A percentile compares a stretch with the other conserved stretches of the same genome.
phyloP scores from a whole-genome alignment of 139 green algal genomes.

The Yamagishiella unicocca region DNA sequence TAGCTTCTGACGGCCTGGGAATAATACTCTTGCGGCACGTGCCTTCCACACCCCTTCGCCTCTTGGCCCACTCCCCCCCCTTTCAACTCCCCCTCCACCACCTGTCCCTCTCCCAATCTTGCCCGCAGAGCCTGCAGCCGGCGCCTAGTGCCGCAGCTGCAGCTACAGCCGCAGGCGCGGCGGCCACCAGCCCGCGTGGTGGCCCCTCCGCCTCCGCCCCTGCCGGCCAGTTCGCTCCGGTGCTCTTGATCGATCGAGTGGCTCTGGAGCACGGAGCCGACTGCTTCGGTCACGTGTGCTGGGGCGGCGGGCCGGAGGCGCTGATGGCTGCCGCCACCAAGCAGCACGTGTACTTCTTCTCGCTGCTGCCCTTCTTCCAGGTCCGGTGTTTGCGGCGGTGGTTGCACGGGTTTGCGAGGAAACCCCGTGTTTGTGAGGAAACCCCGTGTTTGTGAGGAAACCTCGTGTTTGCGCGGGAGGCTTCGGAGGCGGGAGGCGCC shows the following conservation, averaged over 20 bases:
- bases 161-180: neutral
- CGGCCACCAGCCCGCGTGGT: neutral
- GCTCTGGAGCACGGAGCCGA: constrained; percentile 41
- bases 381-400: neutral
- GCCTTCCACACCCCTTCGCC: neutral
- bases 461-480: neutral
- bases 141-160: neutral
- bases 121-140: constrained; percentile 6
- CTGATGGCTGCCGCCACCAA: constrained; percentile 55
- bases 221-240: constrained; percentile 40
- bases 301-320: constrained; percentile 56
- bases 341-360: constrained; percentile 61
- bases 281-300: constrained; percentile 42
- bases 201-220: neutral
- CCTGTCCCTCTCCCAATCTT: neutral
- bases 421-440: neutral
- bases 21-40: neutral
- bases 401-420: neutral
- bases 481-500: too few species aligned
- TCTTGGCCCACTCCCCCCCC: neutral
- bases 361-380: constrained; percentile 52
- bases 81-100: neutral
- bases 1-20: too few species aligned
- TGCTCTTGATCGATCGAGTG: constrained; percentile 44
- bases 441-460: neutral